phyloP scores from a whole-genome alignment of 345 rosid genomes.

The Brassica nigra region DNA sequence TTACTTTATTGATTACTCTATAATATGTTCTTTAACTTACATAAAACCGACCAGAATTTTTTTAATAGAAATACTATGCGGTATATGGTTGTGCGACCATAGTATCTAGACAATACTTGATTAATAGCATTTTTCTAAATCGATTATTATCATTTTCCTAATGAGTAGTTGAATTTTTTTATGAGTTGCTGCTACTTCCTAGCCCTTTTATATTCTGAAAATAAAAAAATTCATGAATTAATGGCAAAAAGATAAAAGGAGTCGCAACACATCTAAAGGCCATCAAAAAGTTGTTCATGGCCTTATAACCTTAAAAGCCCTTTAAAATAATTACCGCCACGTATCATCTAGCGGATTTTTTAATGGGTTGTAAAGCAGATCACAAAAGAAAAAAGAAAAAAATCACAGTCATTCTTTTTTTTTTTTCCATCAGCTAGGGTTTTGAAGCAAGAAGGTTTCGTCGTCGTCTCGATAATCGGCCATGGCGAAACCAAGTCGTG shows the following conservation, averaged over 20 bases:
- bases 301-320: neutral
- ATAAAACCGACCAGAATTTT: conserved; percentile 9
- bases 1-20: neutral
- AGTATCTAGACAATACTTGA: neutral
- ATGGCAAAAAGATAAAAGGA: neutral
- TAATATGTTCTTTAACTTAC: neutral
- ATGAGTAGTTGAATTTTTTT: neutral
- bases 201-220: neutral
- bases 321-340: neutral
- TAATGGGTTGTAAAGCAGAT: neutral
- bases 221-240: neutral
- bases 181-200: neutral
- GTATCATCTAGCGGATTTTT: conserved; percentile 11
- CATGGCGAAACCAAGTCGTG: conserved; percentile 83
- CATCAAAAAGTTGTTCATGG: neutral
- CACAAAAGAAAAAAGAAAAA: neutral
- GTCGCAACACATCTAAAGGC: neutral
- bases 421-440: conserved; percentile 43
- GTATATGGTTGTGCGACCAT: neutral
- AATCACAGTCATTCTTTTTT: neutral
- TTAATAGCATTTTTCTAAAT: neutral
- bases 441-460: conserved; percentile 48
- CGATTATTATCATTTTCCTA: neutral
- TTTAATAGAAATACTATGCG: neutral
- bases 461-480: conserved; percentile 3